Conservation (phyloP, 257 asterid genomes). For the Solanum neorickii region DNA sequence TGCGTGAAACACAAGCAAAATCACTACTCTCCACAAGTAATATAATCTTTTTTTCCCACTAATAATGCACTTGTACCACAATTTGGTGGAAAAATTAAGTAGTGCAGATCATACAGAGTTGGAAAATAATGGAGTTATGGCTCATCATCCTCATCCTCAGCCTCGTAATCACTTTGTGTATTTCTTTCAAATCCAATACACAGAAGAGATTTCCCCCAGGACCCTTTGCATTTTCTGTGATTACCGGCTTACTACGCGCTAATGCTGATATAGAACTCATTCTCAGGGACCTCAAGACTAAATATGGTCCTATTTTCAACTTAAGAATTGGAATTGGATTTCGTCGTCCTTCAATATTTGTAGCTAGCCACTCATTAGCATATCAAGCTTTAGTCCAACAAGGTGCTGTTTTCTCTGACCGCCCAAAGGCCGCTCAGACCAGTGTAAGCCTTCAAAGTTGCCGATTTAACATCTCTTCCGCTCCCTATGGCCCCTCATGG, state of each 20-base stretch:
- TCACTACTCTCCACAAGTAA: background rate
- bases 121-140: background rate
- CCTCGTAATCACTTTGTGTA: background rate
- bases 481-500: background rate
- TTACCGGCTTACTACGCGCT: constrained; percentile 22
- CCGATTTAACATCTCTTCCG: background rate
- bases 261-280: constrained; percentile 19
- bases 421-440: background rate
- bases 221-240: constrained; percentile 16
- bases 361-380: constrained; percentile 3
- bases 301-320: constrained; percentile 34
- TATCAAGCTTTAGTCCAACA: background rate
- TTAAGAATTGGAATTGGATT: constrained; percentile 8
- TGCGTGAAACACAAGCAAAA: background rate
- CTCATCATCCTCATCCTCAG: background rate
- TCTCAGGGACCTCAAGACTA: constrained; percentile 20
- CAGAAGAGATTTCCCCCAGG: constrained; percentile 26
- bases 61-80: background rate
- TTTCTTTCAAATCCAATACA: background rate
- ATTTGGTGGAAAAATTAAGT: background rate
- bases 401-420: constrained; percentile 1
- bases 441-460: background rate
- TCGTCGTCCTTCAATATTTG: constrained; percentile 11
- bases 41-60: background rate
- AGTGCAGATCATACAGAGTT: background rate